Conservation (phyloP, 2,329 filamentous ascomycete species). For the Elsinoe arachidis region DNA sequence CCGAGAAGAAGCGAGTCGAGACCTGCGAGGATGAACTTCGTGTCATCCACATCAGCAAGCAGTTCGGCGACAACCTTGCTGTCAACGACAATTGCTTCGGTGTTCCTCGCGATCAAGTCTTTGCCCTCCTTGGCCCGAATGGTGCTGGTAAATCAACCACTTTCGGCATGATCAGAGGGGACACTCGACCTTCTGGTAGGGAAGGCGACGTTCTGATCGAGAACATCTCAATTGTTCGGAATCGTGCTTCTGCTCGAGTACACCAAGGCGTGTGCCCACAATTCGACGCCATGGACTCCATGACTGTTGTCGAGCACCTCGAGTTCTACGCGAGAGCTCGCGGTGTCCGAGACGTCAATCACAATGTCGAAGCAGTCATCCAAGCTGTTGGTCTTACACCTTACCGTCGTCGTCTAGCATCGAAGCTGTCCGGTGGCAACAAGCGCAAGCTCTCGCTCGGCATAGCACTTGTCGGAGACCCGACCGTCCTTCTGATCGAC, state of each 20-base stretch:
- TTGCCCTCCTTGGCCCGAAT: constrained; percentile 82
- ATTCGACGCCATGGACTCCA: constrained; percentile 68
- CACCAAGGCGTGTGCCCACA: constrained; percentile 86
- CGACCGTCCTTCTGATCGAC: constrained; percentile 76
- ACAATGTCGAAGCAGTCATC: constrained; percentile 73
- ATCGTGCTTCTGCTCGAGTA: constrained; percentile 62
- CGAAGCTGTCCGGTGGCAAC: constrained; percentile 78
- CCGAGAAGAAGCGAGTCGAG: constrained; percentile 57
- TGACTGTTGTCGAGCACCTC: constrained; percentile 83
- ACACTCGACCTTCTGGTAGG: constrained; percentile 61
- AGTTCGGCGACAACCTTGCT: constrained; percentile 65
- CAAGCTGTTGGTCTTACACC: constrained; percentile 66
- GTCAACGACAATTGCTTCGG: constrained; percentile 86
- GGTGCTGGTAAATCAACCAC: constrained; percentile 87
- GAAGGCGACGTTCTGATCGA: constrained; percentile 78
- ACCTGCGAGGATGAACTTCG: constrained; percentile 59
- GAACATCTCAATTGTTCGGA: constrained; percentile 61
- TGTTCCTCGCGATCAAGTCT: constrained; percentile 71
- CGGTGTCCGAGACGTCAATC: constrained; percentile 63
- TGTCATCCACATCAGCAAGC: constrained; percentile 73
- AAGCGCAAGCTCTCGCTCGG: constrained; percentile 85
- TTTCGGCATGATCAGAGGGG: constrained; percentile 82
- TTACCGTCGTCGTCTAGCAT: constrained; percentile 66
- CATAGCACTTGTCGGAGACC: constrained; percentile 89
- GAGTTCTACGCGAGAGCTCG: constrained; percentile 79